Evolutionary conservation across 2,329 filamentous ascomycete species (phyloP).

Genomic region (Hypoxylon sp.): DNA sequence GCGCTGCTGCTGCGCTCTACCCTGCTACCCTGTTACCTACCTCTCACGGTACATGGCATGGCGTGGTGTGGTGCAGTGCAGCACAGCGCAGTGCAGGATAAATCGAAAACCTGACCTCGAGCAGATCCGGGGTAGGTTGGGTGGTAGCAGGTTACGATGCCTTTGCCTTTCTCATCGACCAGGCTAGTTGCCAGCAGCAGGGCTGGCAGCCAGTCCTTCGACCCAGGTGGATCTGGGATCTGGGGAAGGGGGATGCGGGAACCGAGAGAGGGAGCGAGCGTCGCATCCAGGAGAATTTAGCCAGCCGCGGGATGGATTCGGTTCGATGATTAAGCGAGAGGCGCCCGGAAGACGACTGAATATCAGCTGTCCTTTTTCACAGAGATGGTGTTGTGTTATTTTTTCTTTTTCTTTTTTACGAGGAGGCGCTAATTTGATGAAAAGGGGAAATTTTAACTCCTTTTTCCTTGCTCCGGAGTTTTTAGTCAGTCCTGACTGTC

Average conservation of each 20-base stretch:
- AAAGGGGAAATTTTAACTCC: not conserved
- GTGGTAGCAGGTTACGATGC: not conserved
- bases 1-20: constrained; percentile 1
- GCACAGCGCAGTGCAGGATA: not conserved
- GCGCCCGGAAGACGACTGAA: constrained; percentile 16
- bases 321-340: constrained; percentile 22
- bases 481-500: not conserved
- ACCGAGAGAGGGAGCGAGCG: constrained; percentile 13
- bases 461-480: not conserved
- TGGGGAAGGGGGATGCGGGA: constrained; percentile 36
- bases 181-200: constrained; percentile 2
- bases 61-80: constrained; percentile 4
- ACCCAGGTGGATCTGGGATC: constrained; percentile 34
- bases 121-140: constrained; percentile 29
- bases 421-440: constrained; percentile 2
- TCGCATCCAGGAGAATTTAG: constrained; percentile 40
- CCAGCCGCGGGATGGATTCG: constrained; percentile 29
- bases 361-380: constrained; percentile 4
- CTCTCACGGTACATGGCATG: no score
- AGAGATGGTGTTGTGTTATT: not conserved
- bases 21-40: no score
- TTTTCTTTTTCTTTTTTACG: not conserved
- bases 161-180: constrained; percentile 1
- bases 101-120: constrained; percentile 8
- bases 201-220: constrained; percentile 20